Percentiles rank a stretch among this genome's conserved stretches.
Evolutionary conservation across 179 eudicot genomes (phyloP).

Genomic region (Drosera spatulata): DNA sequence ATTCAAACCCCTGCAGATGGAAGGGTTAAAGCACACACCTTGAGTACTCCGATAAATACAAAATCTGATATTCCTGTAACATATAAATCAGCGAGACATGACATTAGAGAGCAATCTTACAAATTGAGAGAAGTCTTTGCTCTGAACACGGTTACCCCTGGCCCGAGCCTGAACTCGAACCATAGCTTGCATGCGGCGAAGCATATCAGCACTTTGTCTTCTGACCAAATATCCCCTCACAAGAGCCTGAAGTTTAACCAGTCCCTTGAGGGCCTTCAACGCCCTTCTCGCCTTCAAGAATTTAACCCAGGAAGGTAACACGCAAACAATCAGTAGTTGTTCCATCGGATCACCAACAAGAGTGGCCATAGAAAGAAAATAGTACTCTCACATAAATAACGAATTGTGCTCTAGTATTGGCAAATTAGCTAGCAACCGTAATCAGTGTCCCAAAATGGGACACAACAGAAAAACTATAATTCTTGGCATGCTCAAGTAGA

Average conservation of each 20-base stretch:
- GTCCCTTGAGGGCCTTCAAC: conserved; percentile 75
- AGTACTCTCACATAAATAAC: too few species aligned
- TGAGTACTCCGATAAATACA: conserved; percentile 20
- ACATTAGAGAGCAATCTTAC: conserved; percentile 20
- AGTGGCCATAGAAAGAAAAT: too few species aligned
- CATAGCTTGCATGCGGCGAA: conserved; percentile 90
- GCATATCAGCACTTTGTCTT: conserved; percentile 87
- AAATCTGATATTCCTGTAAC: background rate
- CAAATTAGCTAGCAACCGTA: too few species aligned
- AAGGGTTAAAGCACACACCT: conserved; percentile 5
- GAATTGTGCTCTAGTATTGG: too few species aligned
- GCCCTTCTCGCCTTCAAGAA: conserved; percentile 78
- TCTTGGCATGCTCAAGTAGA: too few species aligned
- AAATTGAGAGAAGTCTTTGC: conserved; percentile 27
- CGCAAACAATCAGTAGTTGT: background rate
- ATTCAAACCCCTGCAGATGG: conserved; percentile 6
- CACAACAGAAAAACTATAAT: too few species aligned
- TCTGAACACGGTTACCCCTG: conserved; percentile 43
- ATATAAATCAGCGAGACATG: background rate
- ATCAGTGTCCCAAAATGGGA: too few species aligned
- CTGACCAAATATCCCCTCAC: conserved; percentile 91
- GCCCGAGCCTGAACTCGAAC: conserved; percentile 84
- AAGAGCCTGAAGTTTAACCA: conserved; percentile 94
- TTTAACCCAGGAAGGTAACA: background rate
- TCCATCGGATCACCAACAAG: too few species aligned